Base-by-base conservation (phyloP, 2,329 filamentous ascomycete genomes). In the Alternaria ventricosa region DNA sequence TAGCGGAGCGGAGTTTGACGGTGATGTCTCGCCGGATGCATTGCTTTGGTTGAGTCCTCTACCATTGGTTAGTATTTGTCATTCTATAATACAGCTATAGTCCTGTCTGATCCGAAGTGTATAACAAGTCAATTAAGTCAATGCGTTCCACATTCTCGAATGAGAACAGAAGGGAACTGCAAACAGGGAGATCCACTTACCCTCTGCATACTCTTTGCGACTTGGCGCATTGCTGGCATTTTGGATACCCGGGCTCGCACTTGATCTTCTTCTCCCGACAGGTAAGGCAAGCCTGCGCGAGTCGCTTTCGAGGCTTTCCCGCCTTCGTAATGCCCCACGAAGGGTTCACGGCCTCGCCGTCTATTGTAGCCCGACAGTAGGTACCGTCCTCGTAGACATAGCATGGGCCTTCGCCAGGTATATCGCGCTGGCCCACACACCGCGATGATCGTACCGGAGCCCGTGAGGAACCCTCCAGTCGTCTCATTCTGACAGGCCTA, bases 201-300 rank as follows among this genome's bases (percentile, higher is more conserved):
- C 92, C 92, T 80, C 90, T 90, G 87, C 94, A 97, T 18, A 91
- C 85, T 51, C 93, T 87, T 60, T 94, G 93, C 75, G 95, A 95
- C 82, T 97, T 97, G 77, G 96, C 91, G 78, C 94, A 97, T 81
- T 97, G 94, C 57, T 94, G 88, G 73, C 94, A 97, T 71, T 93
- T 93, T 43, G 92, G 92, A 68, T 89, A 91, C 71, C 94, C 93
- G 2, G 94, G 94, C 69, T 97, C 93, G 75, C 94, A 97, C 80
- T 97, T 97, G 82, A 97, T 97, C 85, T 97, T 97, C 88, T 97
- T 97, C 82, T 97, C 94, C 55, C 94, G 88, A 78, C 94, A 97
- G 12, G 93, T 96, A 62, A 97, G 86, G 76, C 94, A 97, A n/a
- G 93, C 93, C 78, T 97, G 94, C 23, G 94, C 94, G 60, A 97